These are phyloP conservation scores for Suillus weaverae DNA, from an alignment of 768 basidiomycete genomes.

Conservation along the genomic window DNA sequence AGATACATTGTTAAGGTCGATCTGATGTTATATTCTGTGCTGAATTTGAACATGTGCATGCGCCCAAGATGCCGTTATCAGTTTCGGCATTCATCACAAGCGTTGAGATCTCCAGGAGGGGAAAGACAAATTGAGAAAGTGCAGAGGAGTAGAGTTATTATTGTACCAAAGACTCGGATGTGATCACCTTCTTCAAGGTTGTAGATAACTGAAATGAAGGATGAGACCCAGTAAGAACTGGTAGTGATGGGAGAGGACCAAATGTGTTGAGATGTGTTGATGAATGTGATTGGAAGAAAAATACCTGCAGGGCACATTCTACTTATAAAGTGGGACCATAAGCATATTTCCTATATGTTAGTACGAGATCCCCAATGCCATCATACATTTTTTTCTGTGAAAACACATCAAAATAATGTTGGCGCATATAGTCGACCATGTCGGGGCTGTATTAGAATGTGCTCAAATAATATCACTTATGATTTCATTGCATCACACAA, in stretches of 20 bases:
- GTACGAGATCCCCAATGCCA: no score
- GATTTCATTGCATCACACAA: neutral
- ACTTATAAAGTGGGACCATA: no score
- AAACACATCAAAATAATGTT: neutral
- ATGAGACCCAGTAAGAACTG: no score
- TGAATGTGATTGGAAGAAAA: no score
- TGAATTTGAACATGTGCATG: neutral
- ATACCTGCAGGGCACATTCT: no score
- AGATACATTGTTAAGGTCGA: neutral
- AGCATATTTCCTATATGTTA: neutral
- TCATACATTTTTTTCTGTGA: neutral
- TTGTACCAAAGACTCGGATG: neutral
- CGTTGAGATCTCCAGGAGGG: neutral
- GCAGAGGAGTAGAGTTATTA: neutral
- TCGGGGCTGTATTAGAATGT: neutral
- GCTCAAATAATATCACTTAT: neutral
- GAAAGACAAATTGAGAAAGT: neutral
- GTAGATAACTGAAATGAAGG: conserved; percentile 3
- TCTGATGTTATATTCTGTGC: neutral
- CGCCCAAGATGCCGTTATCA: neutral
- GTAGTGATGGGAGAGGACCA: no score
- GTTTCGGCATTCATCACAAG: neutral
- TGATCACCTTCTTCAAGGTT: neutral
- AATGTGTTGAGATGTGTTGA: no score
- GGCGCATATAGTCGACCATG: neutral